Evolutionary conservation across 2,329 filamentous ascomycete species (phyloP).

Genomic region (Didymella pinodella): DNA sequence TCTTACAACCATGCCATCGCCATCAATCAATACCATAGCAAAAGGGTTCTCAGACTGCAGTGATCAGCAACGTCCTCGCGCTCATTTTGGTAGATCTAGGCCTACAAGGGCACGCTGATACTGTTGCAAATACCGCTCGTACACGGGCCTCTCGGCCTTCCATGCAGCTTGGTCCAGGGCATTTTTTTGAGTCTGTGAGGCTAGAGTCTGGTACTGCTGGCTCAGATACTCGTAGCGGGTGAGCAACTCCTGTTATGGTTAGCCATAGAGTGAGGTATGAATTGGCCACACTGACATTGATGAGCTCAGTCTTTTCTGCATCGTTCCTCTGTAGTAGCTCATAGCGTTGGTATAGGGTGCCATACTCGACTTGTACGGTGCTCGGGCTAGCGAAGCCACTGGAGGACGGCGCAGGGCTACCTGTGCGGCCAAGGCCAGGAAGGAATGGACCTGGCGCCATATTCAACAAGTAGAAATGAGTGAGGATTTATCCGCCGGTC

Average conservation of each 20-base stretch:
- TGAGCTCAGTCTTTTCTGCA: slow-evolving; percentile 42
- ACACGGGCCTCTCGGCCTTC: slow-evolving; percentile 34
- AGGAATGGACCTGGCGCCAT: slow-evolving; percentile 30
- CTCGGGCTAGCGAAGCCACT: slow-evolving; percentile 2
- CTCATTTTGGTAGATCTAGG: background rate
- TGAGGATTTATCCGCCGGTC: background rate
- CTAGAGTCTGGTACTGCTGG: slow-evolving; percentile 41
- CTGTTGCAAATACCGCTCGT: slow-evolving; percentile 26
- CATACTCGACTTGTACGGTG: slow-evolving; percentile 18
- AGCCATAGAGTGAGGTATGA: slow-evolving; percentile 2
- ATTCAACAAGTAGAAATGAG: background rate
- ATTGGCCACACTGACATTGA: slow-evolving; percentile 36
- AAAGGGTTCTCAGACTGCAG: slow-evolving; percentile 56
- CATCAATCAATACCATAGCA: slow-evolving; percentile 63
- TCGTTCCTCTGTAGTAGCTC: slow-evolving; percentile 43
- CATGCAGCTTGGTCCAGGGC: slow-evolving; percentile 29
- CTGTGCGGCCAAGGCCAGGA: slow-evolving; percentile 18
- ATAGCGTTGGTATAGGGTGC: slow-evolving; percentile 40
- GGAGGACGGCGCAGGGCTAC: slow-evolving; percentile 5
- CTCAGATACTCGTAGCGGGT: slow-evolving; percentile 50
- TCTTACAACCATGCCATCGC: slow-evolving; percentile 59
- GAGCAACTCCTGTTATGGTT: slow-evolving; percentile 49
- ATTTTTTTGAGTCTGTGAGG: slow-evolving; percentile 37
- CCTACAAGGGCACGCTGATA: slow-evolving; percentile 40
- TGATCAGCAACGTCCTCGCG: slow-evolving; percentile 1